These are phyloP conservation scores for Diaporthe aspalathi DNA, from an alignment of 2,329 filamentous ascomycete genomes.

Conservation along the genomic window DNA sequence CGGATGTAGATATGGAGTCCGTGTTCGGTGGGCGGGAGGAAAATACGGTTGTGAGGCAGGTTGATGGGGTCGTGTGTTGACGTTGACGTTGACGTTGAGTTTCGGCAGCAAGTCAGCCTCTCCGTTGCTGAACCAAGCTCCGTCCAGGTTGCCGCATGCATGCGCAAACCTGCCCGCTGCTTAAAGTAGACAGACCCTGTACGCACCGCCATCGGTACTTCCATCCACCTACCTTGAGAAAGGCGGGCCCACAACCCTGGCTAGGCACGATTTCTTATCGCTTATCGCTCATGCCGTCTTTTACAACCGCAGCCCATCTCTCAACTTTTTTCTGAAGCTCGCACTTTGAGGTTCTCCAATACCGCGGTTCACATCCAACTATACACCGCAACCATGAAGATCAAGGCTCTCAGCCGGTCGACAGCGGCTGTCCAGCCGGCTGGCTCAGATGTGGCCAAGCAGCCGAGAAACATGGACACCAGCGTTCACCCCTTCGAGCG, in stretches of 20 bases:
- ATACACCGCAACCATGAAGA: slow-evolving; percentile 39
- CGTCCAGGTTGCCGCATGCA: slow-evolving; percentile 35
- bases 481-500: slow-evolving; percentile 91
- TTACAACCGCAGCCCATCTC: background rate
- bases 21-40: background rate
- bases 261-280: slow-evolving; percentile 10
- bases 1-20: background rate
- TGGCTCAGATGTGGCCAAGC: slow-evolving; percentile 47
- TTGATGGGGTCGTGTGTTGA: slow-evolving; percentile 19
- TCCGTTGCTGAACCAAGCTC: slow-evolving; percentile 17
- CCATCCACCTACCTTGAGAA: background rate
- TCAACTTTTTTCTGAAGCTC: slow-evolving; percentile 8
- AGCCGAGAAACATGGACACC: slow-evolving; percentile 66
- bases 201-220: slow-evolving; percentile 6
- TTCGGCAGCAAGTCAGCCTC: slow-evolving; percentile 12
- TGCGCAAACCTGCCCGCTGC: slow-evolving; percentile 33
- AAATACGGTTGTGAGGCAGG: slow-evolving; percentile 15
- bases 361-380: background rate
- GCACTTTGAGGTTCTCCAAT: background rate
- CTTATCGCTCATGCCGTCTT: slow-evolving; percentile 15
- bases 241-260: background rate
- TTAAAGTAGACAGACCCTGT: background rate
- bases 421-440: slow-evolving; percentile 47
- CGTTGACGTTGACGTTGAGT: slow-evolving; percentile 21
- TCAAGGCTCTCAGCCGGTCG: slow-evolving; percentile 48